Percentiles rank a stretch among this genome's conserved stretches.
These are phyloP conservation scores for Populus trichocarpa DNA, from an alignment of 441 rosid genomes.

Conservation along the genomic window DNA sequence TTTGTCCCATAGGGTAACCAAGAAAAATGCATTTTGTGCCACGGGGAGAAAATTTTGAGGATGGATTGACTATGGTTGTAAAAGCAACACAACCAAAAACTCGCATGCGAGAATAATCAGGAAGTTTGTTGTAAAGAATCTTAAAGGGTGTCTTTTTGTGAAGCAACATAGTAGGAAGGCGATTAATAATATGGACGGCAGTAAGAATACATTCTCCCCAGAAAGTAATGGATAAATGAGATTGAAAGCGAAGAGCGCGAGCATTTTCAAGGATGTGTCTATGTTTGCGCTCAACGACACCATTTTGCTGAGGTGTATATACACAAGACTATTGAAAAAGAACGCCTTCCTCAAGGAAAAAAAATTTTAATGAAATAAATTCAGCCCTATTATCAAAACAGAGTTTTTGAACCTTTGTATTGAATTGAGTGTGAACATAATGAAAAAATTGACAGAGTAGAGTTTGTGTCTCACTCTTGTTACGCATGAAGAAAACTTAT, in stretches of 20 bases:
- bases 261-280: neutral
- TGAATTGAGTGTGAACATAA: too few species aligned
- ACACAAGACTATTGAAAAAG: too few species aligned
- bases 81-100: too few species aligned
- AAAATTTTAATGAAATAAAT: accelerated
- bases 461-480: neutral
- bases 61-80: neutral
- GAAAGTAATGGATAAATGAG: neutral
- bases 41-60: neutral
- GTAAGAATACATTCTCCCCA: neutral
- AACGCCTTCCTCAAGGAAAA: accelerated
- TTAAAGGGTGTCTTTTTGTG: neutral
- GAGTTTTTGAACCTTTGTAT: too few species aligned
- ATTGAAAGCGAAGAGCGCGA: neutral
- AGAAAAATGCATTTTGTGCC: too few species aligned
- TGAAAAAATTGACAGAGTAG: neutral
- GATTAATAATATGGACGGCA: accelerated
- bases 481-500: too few species aligned
- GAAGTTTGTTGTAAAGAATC: accelerated
- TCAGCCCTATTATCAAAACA: neutral
- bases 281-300: too few species aligned
- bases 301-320: neutral
- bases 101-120: neutral
- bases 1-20: neutral
- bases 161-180: neutral